Percentiles rank a stretch among this genome's conserved stretches.
Evolutionary conservation across 192 early-diverging fungal species (phyloP).

Genomic region (Nowakowskiella sp.): DNA sequence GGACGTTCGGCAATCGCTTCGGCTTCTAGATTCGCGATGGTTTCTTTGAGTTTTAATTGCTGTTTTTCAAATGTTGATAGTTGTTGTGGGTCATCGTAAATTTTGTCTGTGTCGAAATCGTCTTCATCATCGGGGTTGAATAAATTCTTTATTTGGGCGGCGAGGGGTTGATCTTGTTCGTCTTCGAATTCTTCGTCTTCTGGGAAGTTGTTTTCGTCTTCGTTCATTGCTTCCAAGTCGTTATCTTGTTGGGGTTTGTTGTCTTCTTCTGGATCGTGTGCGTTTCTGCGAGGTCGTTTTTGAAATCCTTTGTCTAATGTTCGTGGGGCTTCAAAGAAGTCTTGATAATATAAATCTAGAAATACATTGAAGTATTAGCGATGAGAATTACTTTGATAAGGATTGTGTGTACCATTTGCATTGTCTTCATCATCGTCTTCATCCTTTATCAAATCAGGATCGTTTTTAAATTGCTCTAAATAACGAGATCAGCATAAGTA

Average conservation of each 20-base stretch:
- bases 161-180: conserved; percentile 24
- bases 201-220: conserved; percentile 13
- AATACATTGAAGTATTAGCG: not conserved
- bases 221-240: conserved; percentile 17
- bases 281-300: conserved; percentile 30
- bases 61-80: conserved; percentile 74
- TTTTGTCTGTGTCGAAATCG: conserved; percentile 26
- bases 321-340: conserved; percentile 73
- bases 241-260: conserved; percentile 28
- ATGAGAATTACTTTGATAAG: not conserved
- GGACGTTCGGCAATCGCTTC: conserved; percentile 76
- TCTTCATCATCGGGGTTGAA: conserved; percentile 54
- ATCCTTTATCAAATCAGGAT: conserved; percentile 27
- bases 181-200: conserved; percentile 36
- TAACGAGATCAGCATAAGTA: conserved; percentile 22
- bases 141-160: conserved; percentile 35
- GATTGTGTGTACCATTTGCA: conserved; percentile 27
- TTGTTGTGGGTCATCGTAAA: conserved; percentile 16
- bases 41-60: conserved; percentile 56
- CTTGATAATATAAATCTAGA: conserved; percentile 69
- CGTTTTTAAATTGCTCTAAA: conserved; percentile 10
- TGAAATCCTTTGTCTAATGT: not conserved
- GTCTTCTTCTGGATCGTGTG: conserved; percentile 28
- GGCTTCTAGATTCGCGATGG: conserved; percentile 77
- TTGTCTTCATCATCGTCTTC: conserved; percentile 54